phyloP scores from a whole-genome alignment of 2,329 filamentous ascomycete species.

The Podosphaera leucotricha region DNA sequence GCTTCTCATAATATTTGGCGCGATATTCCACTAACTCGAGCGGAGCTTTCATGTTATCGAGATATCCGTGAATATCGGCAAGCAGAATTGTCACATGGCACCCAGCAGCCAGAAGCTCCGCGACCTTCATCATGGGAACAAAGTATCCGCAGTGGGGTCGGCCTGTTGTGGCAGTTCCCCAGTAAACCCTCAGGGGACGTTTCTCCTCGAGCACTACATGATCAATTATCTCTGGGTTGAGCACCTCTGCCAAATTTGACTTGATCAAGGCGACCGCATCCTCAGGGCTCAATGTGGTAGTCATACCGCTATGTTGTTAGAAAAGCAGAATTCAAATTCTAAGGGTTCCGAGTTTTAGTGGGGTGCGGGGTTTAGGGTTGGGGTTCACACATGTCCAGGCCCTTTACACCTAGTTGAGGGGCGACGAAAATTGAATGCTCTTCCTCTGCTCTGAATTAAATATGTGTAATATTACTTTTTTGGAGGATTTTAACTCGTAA shows the following conservation, averaged over 20 bases:
- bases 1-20: slow-evolving; percentile 59
- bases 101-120: slow-evolving; percentile 62
- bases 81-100: slow-evolving; percentile 56
- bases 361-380: background rate
- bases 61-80: slow-evolving; percentile 59
- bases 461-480: no score
- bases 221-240: slow-evolving; percentile 68
- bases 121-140: slow-evolving; percentile 60
- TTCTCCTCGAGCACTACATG: slow-evolving; percentile 44
- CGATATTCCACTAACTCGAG: slow-evolving; percentile 68
- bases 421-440: no score
- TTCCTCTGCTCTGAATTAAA: no score
- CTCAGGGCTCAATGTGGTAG: slow-evolving; percentile 18
- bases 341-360: background rate
- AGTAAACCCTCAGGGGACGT: slow-evolving; percentile 58
- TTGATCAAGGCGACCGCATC: slow-evolving; percentile 55
- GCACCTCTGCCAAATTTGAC: slow-evolving; percentile 57
- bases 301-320: slow-evolving; percentile 5
- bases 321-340: background rate
- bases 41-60: slow-evolving; percentile 68
- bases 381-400: no score
- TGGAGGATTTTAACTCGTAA: no score
- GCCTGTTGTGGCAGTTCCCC: slow-evolving; percentile 44
- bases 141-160: slow-evolving; percentile 78
- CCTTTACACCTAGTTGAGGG: no score